Conservation (phyloP, 371 early-diverging fungal genomes). For the Mucor indicus region DNA sequence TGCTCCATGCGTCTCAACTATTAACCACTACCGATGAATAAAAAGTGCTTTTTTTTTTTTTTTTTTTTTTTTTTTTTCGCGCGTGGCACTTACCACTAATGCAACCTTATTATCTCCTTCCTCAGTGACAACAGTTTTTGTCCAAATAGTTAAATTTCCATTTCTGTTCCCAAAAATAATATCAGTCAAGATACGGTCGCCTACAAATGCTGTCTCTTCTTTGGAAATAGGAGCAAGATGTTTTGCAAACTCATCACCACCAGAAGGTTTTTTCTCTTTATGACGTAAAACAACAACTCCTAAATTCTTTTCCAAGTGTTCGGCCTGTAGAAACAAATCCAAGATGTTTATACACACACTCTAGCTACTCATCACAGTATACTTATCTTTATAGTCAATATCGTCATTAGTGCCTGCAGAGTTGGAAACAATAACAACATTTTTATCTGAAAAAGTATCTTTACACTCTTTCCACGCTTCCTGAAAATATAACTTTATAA, state of each 20-base stretch:
- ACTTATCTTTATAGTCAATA: constrained; percentile 48
- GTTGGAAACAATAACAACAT: constrained; percentile 85
- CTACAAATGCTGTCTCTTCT: constrained; percentile 70
- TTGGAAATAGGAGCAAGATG: constrained; percentile 29
- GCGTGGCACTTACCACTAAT: constrained; percentile 41
- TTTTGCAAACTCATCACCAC: constrained; percentile 56
- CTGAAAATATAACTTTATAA: constrained; percentile 14
- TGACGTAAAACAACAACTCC: constrained; percentile 65
- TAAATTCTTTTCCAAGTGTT: constrained; percentile 37
- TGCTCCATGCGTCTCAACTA: constrained; percentile 57
- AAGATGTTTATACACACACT: not conserved
- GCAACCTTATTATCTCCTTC: constrained; percentile 82
- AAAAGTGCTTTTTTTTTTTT: not conserved
- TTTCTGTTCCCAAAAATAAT: constrained; percentile 79
- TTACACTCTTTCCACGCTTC: constrained; percentile 70
- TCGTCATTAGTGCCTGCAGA: constrained; percentile 91
- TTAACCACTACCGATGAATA: too few relatives aligned
- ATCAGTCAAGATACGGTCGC: constrained; percentile 90
- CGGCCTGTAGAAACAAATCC: constrained; percentile 28
- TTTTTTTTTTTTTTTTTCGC: too few relatives aligned
- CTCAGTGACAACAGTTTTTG: constrained; percentile 65
- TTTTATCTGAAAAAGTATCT: constrained; percentile 56
- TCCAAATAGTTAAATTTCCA: constrained; percentile 75
- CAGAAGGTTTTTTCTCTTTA: constrained; percentile 75
- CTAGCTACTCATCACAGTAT: not conserved